These are phyloP conservation scores for Cyberlindnera subsufficiens DNA, from an alignment of 805 yeast genomes.

Conservation along the genomic window DNA sequence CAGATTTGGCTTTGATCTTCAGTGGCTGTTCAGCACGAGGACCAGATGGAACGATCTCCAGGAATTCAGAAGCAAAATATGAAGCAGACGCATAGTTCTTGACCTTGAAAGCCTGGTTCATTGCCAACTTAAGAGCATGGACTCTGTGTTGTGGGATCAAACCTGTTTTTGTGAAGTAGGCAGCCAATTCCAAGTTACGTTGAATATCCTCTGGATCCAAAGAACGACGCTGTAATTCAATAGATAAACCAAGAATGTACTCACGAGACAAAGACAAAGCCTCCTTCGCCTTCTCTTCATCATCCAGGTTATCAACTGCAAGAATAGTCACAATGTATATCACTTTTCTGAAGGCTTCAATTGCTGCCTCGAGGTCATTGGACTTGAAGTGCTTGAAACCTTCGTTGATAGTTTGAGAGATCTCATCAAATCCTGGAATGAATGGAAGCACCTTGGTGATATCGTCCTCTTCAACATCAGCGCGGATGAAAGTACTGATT, in stretches of 20 bases:
- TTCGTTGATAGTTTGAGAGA: conserved; percentile 53
- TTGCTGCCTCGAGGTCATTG: conserved; percentile 78
- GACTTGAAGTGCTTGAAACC: conserved; percentile 83
- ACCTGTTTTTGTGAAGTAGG: conserved; percentile 85
- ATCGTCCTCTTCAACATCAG: conserved; percentile 51
- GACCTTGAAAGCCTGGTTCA: conserved; percentile 84
- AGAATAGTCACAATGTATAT: conserved; percentile 69
- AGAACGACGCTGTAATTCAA: conserved; percentile 84
- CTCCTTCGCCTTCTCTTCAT: conserved; percentile 69
- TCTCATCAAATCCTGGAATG: conserved; percentile 65
- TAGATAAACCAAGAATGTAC: conserved; percentile 86
- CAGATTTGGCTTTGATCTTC: conserved; percentile 76
- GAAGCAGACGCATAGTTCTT: conserved; percentile 88
- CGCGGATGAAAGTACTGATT: conserved; percentile 59
- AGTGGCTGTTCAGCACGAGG: conserved; percentile 85
- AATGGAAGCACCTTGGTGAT: conserved; percentile 50
- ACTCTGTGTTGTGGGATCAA: conserved; percentile 78
- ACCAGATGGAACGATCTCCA: conserved; percentile 64
- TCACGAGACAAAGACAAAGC: conserved; percentile 74
- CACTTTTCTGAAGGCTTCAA: conserved; percentile 69
- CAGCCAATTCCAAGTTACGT: conserved; percentile 90
- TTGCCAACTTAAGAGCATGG: conserved; percentile 90
- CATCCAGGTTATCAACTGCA: conserved; percentile 67
- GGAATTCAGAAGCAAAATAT: conserved; percentile 79
- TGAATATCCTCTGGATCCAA: conserved; percentile 65